Conservation (phyloP, 2,329 filamentous ascomycete genomes). For the Exophiala aquamarina region DNA sequence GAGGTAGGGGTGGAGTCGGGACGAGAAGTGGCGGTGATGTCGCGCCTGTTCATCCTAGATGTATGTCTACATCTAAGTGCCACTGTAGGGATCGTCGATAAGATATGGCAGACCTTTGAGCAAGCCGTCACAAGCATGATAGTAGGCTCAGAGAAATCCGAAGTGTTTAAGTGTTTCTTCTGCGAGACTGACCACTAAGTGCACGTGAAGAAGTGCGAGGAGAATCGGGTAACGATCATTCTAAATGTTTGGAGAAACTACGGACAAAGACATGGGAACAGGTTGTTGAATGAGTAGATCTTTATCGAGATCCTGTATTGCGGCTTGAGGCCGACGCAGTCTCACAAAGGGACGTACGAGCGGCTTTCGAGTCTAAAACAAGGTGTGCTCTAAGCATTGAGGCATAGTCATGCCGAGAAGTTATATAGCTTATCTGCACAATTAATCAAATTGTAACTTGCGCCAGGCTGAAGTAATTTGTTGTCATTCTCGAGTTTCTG, state of each 20-base stretch:
- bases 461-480: too few relatives aligned
- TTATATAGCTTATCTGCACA: too few relatives aligned
- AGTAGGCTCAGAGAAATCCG: conserved; percentile 9
- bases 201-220: conserved; percentile 4
- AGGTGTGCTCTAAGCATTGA: too few relatives aligned
- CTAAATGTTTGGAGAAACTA: conserved; percentile 21
- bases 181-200: conserved; percentile 15
- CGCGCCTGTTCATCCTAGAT: not conserved
- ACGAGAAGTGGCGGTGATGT: not conserved
- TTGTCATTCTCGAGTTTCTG: too few relatives aligned
- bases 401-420: too few relatives aligned
- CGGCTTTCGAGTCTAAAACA: conserved; percentile 14
- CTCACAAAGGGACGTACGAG: conserved; percentile 15
- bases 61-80: not conserved
- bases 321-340: conserved; percentile 12
- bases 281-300: conserved; percentile 13
- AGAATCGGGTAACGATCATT: conserved; percentile 11
- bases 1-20: not conserved
- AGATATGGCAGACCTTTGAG: conserved; percentile 11
- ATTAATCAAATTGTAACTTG: too few relatives aligned
- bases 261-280: conserved; percentile 15
- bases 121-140: conserved; percentile 10
- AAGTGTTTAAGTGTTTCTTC: conserved; percentile 19
- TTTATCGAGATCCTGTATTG: conserved; percentile 10
- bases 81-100: not conserved